These are phyloP conservation scores for Hortiboletus rubellus DNA, from an alignment of 1,284 basidiomycete species.

Conservation along the genomic window DNA sequence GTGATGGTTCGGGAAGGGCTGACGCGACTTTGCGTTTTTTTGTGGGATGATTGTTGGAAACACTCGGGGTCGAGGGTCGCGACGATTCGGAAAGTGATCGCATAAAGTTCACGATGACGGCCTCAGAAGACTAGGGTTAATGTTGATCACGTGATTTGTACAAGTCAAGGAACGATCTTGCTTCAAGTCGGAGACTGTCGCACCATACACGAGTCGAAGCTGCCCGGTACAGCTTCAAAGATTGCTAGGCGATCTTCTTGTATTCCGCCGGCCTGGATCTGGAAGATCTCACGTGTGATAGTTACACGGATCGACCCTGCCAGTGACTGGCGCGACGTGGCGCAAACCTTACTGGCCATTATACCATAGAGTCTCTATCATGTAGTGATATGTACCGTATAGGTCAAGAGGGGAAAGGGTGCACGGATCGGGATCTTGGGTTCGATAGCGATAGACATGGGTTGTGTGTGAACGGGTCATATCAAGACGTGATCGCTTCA, in stretches of 20 bases:
- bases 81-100: constrained; percentile 37
- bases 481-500: constrained; percentile 5
- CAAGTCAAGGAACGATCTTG: not conserved
- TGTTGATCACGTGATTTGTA: constrained; percentile 19
- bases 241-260: not conserved
- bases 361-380: too few relatives aligned
- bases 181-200: too few relatives aligned
- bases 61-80: constrained; percentile 36
- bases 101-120: constrained; percentile 5
- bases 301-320: not conserved
- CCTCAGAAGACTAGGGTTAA: not conserved
- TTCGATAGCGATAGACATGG: not conserved
- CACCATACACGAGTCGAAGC: not conserved
- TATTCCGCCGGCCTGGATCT: not conserved
- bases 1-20: constrained; percentile 42
- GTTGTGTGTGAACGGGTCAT: not conserved
- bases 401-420: not conserved
- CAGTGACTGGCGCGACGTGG: not conserved
- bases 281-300: not conserved
- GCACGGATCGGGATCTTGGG: not conserved
- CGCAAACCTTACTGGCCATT: not conserved
- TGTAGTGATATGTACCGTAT: not conserved
- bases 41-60: constrained; percentile 22
- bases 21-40: constrained; percentile 43
- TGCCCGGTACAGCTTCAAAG: not conserved